Percentiles rank a stretch among this genome's conserved stretches.
Evolutionary conservation across 495 filamentous ascomycete genomes (phyloP).

Genomic region (Aspergillus egyptiacus): DNA sequence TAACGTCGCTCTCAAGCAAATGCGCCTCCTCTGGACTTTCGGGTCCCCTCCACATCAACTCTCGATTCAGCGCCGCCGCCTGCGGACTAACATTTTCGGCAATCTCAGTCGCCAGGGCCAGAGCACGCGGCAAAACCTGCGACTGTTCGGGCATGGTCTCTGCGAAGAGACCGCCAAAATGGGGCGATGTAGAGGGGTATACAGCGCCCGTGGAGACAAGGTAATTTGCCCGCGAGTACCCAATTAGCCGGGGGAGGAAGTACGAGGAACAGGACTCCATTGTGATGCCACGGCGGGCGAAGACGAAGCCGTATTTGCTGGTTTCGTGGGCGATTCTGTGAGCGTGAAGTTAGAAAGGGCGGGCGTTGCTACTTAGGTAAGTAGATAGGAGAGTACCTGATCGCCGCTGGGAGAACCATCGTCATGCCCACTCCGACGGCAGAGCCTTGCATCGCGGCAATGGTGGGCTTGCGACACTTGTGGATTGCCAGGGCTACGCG

Average conservation of each 20-base stretch:
- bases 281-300: constrained; percentile 53
- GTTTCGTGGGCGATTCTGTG: constrained; percentile 44
- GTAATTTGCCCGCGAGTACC: constrained; percentile 50
- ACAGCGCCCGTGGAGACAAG: constrained; percentile 36
- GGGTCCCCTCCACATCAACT: constrained; percentile 54
- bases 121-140: constrained; percentile 48
- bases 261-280: constrained; percentile 60
- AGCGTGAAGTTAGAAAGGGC: too few species aligned
- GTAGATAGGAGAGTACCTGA: constrained; percentile 29
- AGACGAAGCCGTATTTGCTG: constrained; percentile 60
- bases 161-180: constrained; percentile 49
- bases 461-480: constrained; percentile 56
- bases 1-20: constrained; percentile 51
- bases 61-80: constrained; percentile 49
- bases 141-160: constrained; percentile 45
- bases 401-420: constrained; percentile 57
- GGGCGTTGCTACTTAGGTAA: too few species aligned
- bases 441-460: constrained; percentile 59
- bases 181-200: constrained; percentile 26
- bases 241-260: constrained; percentile 58
- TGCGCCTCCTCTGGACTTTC: constrained; percentile 52
- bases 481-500: constrained; percentile 54
- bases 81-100: constrained; percentile 52
- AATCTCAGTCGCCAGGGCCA: constrained; percentile 54
- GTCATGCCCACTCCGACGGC: constrained; percentile 65